Evolutionary conservation across 176 grass and related monocot genomes (phyloP), one percentile per base, ranked within the genome.

Genomic region (Tuctoria greenei): DNA sequence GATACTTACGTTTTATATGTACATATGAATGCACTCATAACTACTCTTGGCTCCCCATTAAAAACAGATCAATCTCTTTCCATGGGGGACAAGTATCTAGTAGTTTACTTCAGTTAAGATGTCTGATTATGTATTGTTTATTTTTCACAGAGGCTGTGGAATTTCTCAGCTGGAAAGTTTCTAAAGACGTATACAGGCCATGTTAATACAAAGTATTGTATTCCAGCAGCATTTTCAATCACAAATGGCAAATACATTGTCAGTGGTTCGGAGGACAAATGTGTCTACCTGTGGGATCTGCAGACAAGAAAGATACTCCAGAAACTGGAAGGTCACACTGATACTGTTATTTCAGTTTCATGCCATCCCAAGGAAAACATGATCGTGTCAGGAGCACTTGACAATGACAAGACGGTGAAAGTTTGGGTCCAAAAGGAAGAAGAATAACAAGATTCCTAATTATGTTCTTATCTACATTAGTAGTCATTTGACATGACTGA

Each of bases 141-240:
- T 78, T 64, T 90, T 65, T 64, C 69, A 37, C 91, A 99, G 95
- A 86, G 89, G 77, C 89, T 99, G 28, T 99, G 91, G 95, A 88
- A 99, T 76, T 92, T 90, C 67, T 79, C 87, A 61, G 82, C 81
- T 72, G 95, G 95, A 16, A 99, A 95, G 27, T 99, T 90, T 83
- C 83, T 92, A 4, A 99, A 99, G 80, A 92, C 87, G 2, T 99
- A 99, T 20, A 99, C 85, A 31, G 95, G 95, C 17, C 91, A 99
- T 74, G 75, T 83, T 71, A 99, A 99, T 55, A 85, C 84, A 40
- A 88, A 90, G 57, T 95, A 81, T 76, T 95, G 95, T 59, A 92
- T 95, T 73, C 89, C 89, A 27, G 87, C 89, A 41, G 74, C 85
- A 78, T 99, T 99, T 81, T 99, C 91, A 7, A 82, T 94, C 44